Conservation (phyloP, 495 filamentous ascomycete genomes). For the Arthonia radiata region DNA sequence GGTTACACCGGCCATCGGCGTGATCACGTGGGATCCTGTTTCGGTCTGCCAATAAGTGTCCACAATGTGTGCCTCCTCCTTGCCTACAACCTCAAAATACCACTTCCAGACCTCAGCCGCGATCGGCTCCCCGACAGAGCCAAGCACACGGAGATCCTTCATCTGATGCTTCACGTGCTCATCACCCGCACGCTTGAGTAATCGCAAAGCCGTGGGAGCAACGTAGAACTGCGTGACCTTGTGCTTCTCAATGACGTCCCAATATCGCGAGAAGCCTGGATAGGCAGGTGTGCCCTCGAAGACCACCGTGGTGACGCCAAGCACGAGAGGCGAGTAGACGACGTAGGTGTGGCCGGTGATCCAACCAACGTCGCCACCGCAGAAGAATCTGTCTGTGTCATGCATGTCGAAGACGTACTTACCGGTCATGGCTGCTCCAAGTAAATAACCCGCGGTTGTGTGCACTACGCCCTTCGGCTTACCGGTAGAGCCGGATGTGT, state of each 20-base stretch:
- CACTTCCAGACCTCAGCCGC: constrained; percentile 99
- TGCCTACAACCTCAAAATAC: constrained; percentile 93
- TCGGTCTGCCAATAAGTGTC: constrained; percentile 99
- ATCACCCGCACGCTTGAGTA: constrained; percentile 86
- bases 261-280: constrained; percentile 93
- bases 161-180: constrained; percentile 74
- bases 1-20: constrained; percentile 48
- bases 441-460: constrained; percentile 80
- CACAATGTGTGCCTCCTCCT: constrained; percentile 76
- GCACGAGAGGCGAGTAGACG: constrained; percentile 80
- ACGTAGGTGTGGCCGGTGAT: constrained; percentile 99
- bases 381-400: constrained; percentile 80
- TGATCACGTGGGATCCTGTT: constrained; percentile 83
- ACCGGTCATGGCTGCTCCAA: constrained; percentile 78
- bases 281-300: constrained; percentile 97
- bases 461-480: constrained; percentile 99
- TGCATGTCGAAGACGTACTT: constrained; percentile 99
- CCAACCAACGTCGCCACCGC: constrained; percentile 96
- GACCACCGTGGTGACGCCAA: constrained; percentile 88
- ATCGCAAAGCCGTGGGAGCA: constrained; percentile 74
- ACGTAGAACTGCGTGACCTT: constrained; percentile 96
- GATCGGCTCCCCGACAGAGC: constrained; percentile 96
- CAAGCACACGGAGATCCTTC: constrained; percentile 69
- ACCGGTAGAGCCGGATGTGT: constrained; percentile 92
- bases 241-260: constrained; percentile 93